Evolutionary conservation across 2,329 filamentous ascomycete species (phyloP).

Genomic region (Zymoseptoria brevis): DNA sequence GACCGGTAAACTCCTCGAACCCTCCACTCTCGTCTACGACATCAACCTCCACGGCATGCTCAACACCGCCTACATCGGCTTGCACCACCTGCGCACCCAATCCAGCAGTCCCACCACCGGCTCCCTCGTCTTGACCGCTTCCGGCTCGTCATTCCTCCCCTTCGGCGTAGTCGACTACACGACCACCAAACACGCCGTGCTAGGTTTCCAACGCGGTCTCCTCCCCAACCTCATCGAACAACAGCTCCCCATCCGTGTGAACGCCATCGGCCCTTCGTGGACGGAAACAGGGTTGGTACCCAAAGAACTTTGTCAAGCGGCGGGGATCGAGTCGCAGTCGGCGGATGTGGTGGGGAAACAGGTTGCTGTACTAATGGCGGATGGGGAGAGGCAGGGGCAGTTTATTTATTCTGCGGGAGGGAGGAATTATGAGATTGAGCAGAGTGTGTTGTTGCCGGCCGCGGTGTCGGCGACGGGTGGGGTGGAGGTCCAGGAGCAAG

Average conservation of each 20-base stretch:
- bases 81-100: constrained; percentile 43
- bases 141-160: constrained; percentile 44
- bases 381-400: constrained; percentile 43
- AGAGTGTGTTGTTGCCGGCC: constrained; percentile 25
- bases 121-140: constrained; percentile 49
- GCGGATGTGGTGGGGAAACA: constrained; percentile 43
- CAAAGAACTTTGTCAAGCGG: constrained; percentile 30
- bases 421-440: constrained; percentile 48
- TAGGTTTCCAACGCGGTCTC: constrained; percentile 47
- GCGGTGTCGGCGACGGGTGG: constrained; percentile 7
- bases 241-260: constrained; percentile 45
- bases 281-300: constrained; percentile 45
- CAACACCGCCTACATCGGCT: constrained; percentile 34
- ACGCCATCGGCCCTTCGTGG: constrained; percentile 50
- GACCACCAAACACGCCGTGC: constrained; percentile 47
- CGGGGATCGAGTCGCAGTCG: constrained; percentile 39
- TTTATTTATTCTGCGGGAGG: constrained; percentile 45
- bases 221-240: constrained; percentile 27
- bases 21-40: constrained; percentile 32
- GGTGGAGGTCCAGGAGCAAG: constrained; percentile 5
- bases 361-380: constrained; percentile 44
- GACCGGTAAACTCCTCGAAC: constrained; percentile 22
- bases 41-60: constrained; percentile 38
- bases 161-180: constrained; percentile 48
- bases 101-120: constrained; percentile 22